Base-by-base conservation (phyloP, 2,329 filamentous ascomycete genomes). In the Alternaria consortialis region DNA sequence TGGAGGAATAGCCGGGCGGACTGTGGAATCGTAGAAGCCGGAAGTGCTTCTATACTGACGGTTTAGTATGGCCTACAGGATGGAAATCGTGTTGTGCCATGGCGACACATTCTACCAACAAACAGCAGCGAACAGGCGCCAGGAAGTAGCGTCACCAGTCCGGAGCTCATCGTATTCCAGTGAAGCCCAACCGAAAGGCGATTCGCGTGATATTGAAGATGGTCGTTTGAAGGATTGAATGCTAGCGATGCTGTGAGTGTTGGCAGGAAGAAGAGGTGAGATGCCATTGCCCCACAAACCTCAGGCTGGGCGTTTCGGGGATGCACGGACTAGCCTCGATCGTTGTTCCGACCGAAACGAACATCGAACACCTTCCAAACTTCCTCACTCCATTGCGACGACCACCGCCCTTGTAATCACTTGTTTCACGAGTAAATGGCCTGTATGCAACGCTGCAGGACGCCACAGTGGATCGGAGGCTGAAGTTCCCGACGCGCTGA, bases 311-410 rank as follows among this genome's bases (percentile, higher is more conserved):
- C 39, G 60, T 65, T 53, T 62, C 65, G 57, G 53, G 58, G 48
- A 62, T 63, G 51, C 67, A 62, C 31, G 47, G 53, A 20, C 61
- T 67, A 62, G 61, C 43, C 43, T 17, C 20, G 37, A 27, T 34
- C 44, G 56, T 11, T 40, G 20, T 55, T 58, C 43, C 61, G 63
- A 67, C 59, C 60, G 57, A 67, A 64, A 70, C 68, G 53, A 61
- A 62, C 42, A 47, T 69, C 63, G 56, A 70, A 70, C 66, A 68
- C 46, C 40, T 46, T 47, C 66, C 67, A 65, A 63, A 69, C 65
- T 64, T 32, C 31, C 12, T 48, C 32, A 25, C 12, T 29, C 34
- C 58, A 48, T 12, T 23, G 47, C 58, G 51, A 56, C 57, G 60
- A 56, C 34, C 56, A 56, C 44, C 36, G n/a, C 53, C 43, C 36